Percentiles rank a stretch among this genome's conserved stretches.
These are phyloP conservation scores for Diplosphaera chodatii DNA, from an alignment of 139 green algal species.

Conservation along the genomic window DNA sequence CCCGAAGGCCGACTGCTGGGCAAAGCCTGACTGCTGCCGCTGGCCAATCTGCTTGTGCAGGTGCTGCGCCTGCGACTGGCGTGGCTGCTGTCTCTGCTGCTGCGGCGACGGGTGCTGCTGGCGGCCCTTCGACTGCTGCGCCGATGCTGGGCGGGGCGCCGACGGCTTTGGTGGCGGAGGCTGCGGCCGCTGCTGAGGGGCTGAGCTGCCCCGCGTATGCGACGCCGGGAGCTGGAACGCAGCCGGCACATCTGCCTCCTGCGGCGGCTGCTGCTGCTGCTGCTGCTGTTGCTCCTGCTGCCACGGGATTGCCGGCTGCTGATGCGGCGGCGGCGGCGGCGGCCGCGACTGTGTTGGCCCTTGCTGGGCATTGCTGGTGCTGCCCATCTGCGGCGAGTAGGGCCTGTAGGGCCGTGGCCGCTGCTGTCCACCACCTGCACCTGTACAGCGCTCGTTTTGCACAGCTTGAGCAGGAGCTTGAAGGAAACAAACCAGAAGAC, in stretches of 20 bases:
- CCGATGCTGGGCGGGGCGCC: not conserved
- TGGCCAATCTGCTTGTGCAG: constrained; percentile 20
- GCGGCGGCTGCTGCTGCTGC: no score
- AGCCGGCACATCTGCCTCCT: no score
- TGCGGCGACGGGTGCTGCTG: constrained; percentile 3
- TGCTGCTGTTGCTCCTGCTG: no score
- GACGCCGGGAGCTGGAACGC: constrained; percentile 1
- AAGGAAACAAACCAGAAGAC: no score
- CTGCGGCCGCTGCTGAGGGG: not conserved
- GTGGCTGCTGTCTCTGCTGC: not conserved
- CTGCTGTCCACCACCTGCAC: no score
- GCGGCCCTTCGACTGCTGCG: no score
- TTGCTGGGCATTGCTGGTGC: not conserved
- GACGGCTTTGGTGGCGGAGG: not conserved
- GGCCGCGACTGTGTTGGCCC: not conserved
- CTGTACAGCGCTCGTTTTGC: no score
- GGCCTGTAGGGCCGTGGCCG: not conserved
- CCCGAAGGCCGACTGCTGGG: constrained; percentile 19
- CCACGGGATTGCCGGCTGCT: no score
- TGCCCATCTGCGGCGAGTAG: not conserved
- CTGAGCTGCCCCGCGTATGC: not conserved
- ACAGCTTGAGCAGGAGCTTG: no score
- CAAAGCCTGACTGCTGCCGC: constrained; percentile 7
- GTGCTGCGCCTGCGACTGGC: not conserved
- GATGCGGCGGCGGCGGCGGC: no score